phyloP scores from a whole-genome alignment of 2,329 filamentous ascomycete genomes.

The Bipolaris oryzae region DNA sequence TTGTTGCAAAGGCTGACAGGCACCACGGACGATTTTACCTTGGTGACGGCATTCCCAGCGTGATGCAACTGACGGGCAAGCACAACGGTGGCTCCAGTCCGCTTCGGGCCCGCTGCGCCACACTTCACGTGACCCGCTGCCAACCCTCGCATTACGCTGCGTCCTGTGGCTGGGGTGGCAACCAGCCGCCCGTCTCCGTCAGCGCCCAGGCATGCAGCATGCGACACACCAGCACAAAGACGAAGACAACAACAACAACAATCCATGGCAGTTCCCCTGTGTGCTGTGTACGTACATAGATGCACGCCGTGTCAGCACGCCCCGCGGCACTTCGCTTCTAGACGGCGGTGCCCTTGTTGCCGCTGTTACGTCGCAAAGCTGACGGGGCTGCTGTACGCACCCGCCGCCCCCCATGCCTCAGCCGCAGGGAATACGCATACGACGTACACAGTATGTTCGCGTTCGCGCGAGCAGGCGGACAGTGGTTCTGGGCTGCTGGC shows the following conservation, averaged over 20 bases:
- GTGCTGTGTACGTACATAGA: too few species aligned
- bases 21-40: conserved; percentile 4
- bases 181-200: conserved; percentile 1
- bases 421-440: conserved; percentile 18
- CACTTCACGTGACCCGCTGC: conserved; percentile 19
- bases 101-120: conserved; percentile 18
- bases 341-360: neutral
- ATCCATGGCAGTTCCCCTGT: too few species aligned
- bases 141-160: conserved; percentile 4
- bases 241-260: too few species aligned
- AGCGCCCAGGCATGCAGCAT: neutral
- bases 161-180: neutral
- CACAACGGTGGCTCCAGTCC: conserved; percentile 12
- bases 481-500: conserved; percentile 11
- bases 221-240: too few species aligned
- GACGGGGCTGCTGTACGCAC: neutral
- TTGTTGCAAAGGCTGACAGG: conserved; percentile 8
- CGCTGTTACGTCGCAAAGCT: neutral
- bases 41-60: conserved; percentile 13
- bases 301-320: neutral
- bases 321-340: neutral
- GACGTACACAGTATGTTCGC: too few species aligned
- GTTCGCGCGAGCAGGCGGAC: too few species aligned
- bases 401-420: neutral
- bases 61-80: conserved; percentile 11